These are phyloP conservation scores for Lasiosphaeria miniovina DNA, from an alignment of 495 filamentous ascomycete genomes.

Conservation along the genomic window DNA sequence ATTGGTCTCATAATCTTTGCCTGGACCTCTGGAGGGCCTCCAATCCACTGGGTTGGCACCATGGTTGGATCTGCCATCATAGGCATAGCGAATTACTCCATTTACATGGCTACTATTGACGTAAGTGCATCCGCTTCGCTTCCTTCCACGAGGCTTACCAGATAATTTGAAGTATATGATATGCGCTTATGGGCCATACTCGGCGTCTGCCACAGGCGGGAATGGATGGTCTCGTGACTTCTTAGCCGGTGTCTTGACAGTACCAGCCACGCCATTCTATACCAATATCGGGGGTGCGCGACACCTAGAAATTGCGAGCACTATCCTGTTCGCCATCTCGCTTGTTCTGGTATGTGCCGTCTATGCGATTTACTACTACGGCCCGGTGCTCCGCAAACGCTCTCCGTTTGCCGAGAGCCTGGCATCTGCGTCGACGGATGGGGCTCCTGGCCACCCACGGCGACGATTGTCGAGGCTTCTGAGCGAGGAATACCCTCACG, in stretches of 20 bases:
- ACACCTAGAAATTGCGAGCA: conserved; percentile 66
- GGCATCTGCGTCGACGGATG: conserved; percentile 26
- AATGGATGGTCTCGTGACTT: conserved; percentile 74
- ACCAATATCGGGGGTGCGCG: conserved; percentile 53
- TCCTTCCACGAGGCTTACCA: not conserved
- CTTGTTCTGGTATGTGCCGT: conserved; percentile 67
- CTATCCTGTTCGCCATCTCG: conserved; percentile 69
- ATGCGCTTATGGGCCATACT: conserved; percentile 73
- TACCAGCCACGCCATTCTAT: conserved; percentile 71
- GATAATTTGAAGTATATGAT: conserved; percentile 60
- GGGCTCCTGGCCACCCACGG: conserved; percentile 9
- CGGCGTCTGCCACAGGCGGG: conserved; percentile 73
- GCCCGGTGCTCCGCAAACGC: conserved; percentile 62
- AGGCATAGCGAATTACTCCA: conserved; percentile 66
- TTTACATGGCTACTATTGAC: conserved; percentile 80
- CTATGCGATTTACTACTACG: conserved; percentile 76
- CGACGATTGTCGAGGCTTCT: conserved; percentile 9
- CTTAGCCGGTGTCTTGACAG: conserved; percentile 73
- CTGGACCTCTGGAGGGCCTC: conserved; percentile 61
- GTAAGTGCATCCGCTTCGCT: conserved; percentile 12
- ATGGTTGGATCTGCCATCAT: conserved; percentile 60
- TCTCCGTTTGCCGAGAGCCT: conserved; percentile 73
- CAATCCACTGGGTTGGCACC: conserved; percentile 60
- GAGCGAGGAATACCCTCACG: conserved; percentile 3
- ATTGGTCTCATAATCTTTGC: conserved; percentile 70